A percentile compares a stretch with the other conserved stretches of the same genome.
phyloP scores from a whole-genome alignment of 2,329 filamentous ascomycete species.

The Hypoxylon sp. region DNA sequence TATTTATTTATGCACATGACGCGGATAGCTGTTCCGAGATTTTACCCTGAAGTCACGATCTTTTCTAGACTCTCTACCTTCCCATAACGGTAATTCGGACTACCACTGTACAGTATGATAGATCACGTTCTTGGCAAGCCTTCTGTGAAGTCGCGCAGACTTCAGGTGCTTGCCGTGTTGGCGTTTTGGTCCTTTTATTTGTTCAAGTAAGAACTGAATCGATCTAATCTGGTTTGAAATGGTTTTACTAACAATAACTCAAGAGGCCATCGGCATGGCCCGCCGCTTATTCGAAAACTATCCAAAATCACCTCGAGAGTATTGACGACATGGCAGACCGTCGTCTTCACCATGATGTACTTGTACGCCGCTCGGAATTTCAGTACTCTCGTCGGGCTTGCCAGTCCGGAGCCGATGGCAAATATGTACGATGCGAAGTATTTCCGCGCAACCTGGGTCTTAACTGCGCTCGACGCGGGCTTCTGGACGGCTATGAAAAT shows the following conservation, averaged over 20 bases:
- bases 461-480: conserved; percentile 93
- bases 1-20: background rate
- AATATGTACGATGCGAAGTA: conserved; percentile 94
- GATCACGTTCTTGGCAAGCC: conserved; percentile 94
- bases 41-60: conserved; percentile 14
- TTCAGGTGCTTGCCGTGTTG: conserved; percentile 91
- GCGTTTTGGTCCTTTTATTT: conserved; percentile 93
- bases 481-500: conserved; percentile 99
- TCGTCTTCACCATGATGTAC: conserved; percentile 88
- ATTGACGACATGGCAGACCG: conserved; percentile 89
- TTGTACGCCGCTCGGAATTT: conserved; percentile 95
- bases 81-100: conserved; percentile 14
- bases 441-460: conserved; percentile 96
- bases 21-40: background rate
- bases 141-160: conserved; percentile 89
- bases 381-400: conserved; percentile 88
- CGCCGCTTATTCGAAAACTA: conserved; percentile 77
- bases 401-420: conserved; percentile 91
- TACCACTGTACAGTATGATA: conserved; percentile 61
- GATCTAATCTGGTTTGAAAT: conserved; percentile 18
- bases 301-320: conserved; percentile 77
- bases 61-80: background rate
- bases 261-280: conserved; percentile 91
- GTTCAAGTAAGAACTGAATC: conserved; percentile 67
- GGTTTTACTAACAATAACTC: conserved; percentile 29